These are phyloP conservation scores for Anthoceros angustus DNA, from an alignment of 225 moss, liverwort and hornwort species.

Conservation along the genomic window DNA sequence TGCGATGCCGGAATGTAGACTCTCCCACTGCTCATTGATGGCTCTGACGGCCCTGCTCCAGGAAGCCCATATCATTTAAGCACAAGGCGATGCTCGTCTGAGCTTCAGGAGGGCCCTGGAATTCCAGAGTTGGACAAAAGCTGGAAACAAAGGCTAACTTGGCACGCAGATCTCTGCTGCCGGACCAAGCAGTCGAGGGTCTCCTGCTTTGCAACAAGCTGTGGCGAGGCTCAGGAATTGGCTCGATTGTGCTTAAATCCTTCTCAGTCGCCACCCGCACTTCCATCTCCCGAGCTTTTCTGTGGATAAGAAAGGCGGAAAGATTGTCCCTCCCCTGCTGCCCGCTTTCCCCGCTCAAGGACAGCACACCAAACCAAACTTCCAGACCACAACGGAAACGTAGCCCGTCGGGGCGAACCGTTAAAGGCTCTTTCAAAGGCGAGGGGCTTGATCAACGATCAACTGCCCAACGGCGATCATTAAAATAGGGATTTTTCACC, in stretches of 20 bases:
- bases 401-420: too few species aligned
- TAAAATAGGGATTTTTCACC: too few species aligned
- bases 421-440: too few species aligned
- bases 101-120: too few species aligned
- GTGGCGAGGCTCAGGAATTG: slow-evolving; percentile 1
- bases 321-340: too few species aligned
- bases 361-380: too few species aligned
- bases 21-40: slow-evolving; percentile 1
- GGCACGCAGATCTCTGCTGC: slow-evolving; percentile 1
- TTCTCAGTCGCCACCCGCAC: background rate
- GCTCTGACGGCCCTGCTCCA: background rate
- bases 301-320: background rate
- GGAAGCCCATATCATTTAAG: background rate
- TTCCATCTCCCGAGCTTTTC: background rate
- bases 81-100: too few species aligned
- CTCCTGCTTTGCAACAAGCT: slow-evolving; percentile 2
- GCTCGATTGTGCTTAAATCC: background rate
- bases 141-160: background rate
- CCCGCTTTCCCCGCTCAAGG: too few species aligned
- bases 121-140: too few species aligned
- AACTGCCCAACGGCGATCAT: too few species aligned
- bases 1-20: background rate
- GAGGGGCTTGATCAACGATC: too few species aligned
- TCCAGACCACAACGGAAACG: too few species aligned
- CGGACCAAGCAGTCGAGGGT: background rate